These are phyloP conservation scores for Xylariaceae sp. DNA, from an alignment of 2,329 filamentous ascomycete species.

Conservation along the genomic window DNA sequence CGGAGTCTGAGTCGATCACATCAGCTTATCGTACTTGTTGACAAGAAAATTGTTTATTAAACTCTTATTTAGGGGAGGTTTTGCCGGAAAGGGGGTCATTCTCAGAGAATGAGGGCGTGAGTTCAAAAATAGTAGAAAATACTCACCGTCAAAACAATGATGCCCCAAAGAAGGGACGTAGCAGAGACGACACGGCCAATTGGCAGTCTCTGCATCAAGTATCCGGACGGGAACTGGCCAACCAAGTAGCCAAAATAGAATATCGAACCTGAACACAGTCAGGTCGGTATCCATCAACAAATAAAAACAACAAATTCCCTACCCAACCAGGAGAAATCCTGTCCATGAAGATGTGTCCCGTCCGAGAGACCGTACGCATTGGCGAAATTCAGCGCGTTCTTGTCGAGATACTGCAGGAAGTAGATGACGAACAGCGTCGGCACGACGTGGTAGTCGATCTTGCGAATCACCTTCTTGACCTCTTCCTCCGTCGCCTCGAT, in stretches of 20 bases:
- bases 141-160: slow-evolving; percentile 38
- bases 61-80: no score
- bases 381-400: slow-evolving; percentile 47
- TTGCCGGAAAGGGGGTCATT: no score
- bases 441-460: slow-evolving; percentile 32
- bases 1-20: slow-evolving; percentile 31
- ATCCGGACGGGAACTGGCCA: slow-evolving; percentile 41
- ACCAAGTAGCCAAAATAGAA: slow-evolving; percentile 48
- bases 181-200: slow-evolving; percentile 44
- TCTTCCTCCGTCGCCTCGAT: slow-evolving; percentile 27
- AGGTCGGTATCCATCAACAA: not conserved
- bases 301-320: slow-evolving; percentile 35
- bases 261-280: slow-evolving; percentile 36
- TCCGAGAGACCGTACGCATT: slow-evolving; percentile 44
- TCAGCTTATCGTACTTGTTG: slow-evolving; percentile 1
- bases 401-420: slow-evolving; percentile 34
- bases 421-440: slow-evolving; percentile 32
- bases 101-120: not conserved
- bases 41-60: no score
- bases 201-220: slow-evolving; percentile 43
- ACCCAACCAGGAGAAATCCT: slow-evolving; percentile 49
- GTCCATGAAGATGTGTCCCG: slow-evolving; percentile 42
- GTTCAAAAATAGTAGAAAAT: not conserved
- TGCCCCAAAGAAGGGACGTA: slow-evolving; percentile 44
- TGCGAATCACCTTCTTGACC: slow-evolving; percentile 29